Conservation (phyloP, 83 land plant species). For the Thuja plicata region DNA sequence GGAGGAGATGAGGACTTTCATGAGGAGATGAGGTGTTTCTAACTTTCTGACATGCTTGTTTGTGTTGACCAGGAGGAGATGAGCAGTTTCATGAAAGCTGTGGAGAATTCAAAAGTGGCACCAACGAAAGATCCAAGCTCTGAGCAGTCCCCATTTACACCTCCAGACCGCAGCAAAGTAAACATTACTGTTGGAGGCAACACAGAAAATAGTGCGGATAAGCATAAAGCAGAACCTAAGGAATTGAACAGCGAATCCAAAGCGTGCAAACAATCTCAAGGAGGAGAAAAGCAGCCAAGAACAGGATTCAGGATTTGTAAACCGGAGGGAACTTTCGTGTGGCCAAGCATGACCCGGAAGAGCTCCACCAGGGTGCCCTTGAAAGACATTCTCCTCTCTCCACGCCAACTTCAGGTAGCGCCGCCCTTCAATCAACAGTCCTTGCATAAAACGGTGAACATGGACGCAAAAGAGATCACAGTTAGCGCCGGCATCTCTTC, state of each 20-base stretch:
- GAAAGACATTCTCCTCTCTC: background rate
- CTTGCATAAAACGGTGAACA: background rate
- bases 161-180: background rate
- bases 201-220: background rate
- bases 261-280: background rate
- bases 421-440: background rate
- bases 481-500: background rate
- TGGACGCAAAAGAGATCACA: too few relatives aligned
- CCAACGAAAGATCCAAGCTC: background rate
- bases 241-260: background rate
- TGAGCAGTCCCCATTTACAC: background rate
- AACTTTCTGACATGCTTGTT: background rate
- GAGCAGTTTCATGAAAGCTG: background rate
- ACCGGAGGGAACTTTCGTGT: constrained; percentile 62
- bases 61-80: constrained; percentile 23
- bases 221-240: background rate
- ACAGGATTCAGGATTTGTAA: constrained; percentile 73
- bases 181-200: background rate
- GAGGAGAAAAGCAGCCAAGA: background rate
- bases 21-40: too few relatives aligned
- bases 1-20: constrained; percentile 22
- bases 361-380: background rate
- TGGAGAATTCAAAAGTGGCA: background rate
- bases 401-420: background rate
- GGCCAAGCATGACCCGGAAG: constrained; percentile 56